Evolutionary conservation across 208 protist species (phyloP).

Genomic region (Leishmania mexicana): DNA sequence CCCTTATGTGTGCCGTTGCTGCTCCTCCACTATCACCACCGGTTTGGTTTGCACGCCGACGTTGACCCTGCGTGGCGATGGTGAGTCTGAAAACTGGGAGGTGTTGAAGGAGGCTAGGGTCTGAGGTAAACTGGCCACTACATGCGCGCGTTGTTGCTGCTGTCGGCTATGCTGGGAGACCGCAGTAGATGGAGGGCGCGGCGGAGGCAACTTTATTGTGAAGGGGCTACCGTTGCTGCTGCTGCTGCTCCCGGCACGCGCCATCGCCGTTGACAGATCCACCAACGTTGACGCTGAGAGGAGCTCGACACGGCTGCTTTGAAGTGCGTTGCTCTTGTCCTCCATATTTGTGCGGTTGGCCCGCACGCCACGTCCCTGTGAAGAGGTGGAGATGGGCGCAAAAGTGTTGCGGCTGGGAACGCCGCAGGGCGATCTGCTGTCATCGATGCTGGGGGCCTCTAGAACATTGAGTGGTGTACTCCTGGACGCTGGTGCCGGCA

Average conservation of each 20-base stretch:
- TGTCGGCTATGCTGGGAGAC: not conserved
- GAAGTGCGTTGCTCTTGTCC: slow-evolving; percentile 1
- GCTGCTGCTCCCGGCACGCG: slow-evolving; percentile 11
- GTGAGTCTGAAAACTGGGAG: not conserved
- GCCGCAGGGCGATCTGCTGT: not conserved
- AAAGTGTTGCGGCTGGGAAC: not conserved
- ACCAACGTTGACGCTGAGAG: slow-evolving; percentile 36
- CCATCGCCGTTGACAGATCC: slow-evolving; percentile 18
- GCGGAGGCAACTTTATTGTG: not conserved
- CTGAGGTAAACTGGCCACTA: not conserved
- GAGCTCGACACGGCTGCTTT: slow-evolving; percentile 42
- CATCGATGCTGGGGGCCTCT: not conserved
- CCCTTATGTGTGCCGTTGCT: not conserved
- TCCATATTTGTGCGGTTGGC: not conserved
- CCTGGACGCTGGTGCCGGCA: not conserved
- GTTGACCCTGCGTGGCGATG: slow-evolving; percentile 26
- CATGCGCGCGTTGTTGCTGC: slow-evolving; percentile 2
- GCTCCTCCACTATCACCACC: slow-evolving; percentile 53
- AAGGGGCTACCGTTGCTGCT: not conserved
- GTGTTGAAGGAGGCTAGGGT: not conserved
- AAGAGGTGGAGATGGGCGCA: not conserved
- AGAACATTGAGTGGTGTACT: not conserved
- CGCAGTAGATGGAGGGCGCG: not conserved
- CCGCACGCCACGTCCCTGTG: not conserved
- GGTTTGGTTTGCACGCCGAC: slow-evolving; percentile 64